Percentiles rank a stretch among this genome's conserved stretches.
phyloP scores from a whole-genome alignment of 2,329 filamentous ascomycete species.

The Sporothrix brasiliensis region DNA sequence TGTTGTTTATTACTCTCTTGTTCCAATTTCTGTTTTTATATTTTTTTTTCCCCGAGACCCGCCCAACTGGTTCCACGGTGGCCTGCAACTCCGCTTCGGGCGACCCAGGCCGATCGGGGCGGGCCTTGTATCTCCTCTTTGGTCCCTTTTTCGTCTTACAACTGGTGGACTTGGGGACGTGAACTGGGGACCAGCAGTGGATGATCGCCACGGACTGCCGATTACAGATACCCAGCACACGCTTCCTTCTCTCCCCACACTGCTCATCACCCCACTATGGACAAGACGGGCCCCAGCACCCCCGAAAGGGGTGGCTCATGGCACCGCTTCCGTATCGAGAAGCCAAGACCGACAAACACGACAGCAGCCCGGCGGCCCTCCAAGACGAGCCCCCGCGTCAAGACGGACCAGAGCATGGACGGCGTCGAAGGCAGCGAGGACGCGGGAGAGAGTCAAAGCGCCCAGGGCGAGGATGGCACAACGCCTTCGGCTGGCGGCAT shows the following conservation, averaged over 20 bases:
- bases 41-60: not conserved
- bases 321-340: conserved; percentile 39
- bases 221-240: not conserved
- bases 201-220: not conserved
- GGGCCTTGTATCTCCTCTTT: conserved; percentile 7
- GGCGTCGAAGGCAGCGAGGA: not conserved
- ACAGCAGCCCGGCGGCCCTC: not conserved
- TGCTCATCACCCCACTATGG: conserved; percentile 8
- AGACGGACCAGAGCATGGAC: conserved; percentile 13
- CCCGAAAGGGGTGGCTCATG: conserved; percentile 35
- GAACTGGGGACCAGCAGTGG: conserved; percentile 5
- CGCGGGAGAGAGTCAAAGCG: not conserved
- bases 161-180: not conserved
- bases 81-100: conserved; percentile 9
- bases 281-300: conserved; percentile 31
- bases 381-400: conserved; percentile 7
- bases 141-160: not conserved
- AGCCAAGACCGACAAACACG: conserved; percentile 33
- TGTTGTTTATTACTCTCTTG: not conserved
- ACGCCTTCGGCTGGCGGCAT: not conserved
- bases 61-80: not conserved
- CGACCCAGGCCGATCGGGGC: conserved; percentile 10
- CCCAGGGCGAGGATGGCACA: not conserved
- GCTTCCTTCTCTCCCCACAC: not conserved
- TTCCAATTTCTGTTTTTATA: not conserved